These are phyloP conservation scores for Metroxylon sagu DNA, from an alignment of 176 grass and related monocot species.

Conservation along the genomic window DNA sequence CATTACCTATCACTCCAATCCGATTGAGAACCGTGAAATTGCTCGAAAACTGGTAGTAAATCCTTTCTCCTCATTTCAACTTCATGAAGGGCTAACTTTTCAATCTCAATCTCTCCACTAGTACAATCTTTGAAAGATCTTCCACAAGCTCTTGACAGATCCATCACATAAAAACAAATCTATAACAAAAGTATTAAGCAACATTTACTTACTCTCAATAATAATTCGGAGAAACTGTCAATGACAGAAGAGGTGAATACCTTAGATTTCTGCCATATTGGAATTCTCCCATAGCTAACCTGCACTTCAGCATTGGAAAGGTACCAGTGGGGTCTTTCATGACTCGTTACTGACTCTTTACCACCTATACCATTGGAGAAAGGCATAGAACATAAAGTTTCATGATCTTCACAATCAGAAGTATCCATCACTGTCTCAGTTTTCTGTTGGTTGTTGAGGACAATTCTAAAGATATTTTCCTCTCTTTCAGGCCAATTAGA, in stretches of 20 bases:
- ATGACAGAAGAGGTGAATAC: constrained; percentile 27
- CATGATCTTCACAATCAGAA: constrained; percentile 56
- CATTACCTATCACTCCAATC: constrained; percentile 63
- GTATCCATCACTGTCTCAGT: constrained; percentile 37
- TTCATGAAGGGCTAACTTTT: constrained; percentile 62
- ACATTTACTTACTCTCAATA: no score
- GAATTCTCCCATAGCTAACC: constrained; percentile 65
- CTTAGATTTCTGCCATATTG: constrained; percentile 99
- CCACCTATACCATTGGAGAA: constrained; percentile 40
- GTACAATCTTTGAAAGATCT: constrained; percentile 15
- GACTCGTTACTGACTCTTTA: constrained; percentile 44
- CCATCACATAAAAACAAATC: constrained; percentile 91
- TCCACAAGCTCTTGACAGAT: constrained; percentile 31
- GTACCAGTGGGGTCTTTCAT: constrained; percentile 73
- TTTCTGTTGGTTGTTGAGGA: constrained; percentile 40
- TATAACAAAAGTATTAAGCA: constrained; percentile 29
- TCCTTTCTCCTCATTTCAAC: constrained; percentile 85
- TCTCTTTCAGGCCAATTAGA: constrained; percentile 93
- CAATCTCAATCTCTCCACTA: constrained; percentile 83
- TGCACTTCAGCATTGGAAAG: constrained; percentile 98
- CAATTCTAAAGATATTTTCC: constrained; percentile 62
- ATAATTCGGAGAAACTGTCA: no score
- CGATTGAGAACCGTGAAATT: constrained; percentile 60
- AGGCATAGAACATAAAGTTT: constrained; percentile 32
- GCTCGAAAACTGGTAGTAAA: constrained; percentile 90